Conservation (phyloP, 2,329 filamentous ascomycete genomes). For the Clarireedia homoeocarpa region DNA sequence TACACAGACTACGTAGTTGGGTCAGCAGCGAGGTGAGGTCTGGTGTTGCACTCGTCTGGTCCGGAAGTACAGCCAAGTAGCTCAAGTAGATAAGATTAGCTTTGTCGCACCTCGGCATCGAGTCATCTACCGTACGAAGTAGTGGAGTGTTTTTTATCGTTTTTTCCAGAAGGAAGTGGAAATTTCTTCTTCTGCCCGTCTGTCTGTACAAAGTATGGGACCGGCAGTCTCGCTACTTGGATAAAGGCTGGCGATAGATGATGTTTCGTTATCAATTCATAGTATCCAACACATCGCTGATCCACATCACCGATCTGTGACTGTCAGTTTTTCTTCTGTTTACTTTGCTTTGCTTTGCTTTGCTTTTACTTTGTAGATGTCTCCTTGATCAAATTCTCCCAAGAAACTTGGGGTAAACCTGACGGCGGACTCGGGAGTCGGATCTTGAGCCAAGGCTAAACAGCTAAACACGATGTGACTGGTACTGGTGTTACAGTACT, state of each 20-base stretch:
- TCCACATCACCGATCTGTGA: background rate
- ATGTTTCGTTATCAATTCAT: background rate
- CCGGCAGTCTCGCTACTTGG: background rate
- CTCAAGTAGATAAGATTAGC: background rate
- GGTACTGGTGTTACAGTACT: too few species aligned
- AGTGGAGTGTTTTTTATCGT: background rate
- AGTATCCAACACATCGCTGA: background rate
- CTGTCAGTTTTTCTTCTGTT: background rate
- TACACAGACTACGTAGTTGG: background rate
- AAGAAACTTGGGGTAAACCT: background rate
- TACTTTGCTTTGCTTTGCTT: background rate
- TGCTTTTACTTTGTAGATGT: background rate
- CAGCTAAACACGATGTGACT: too few species aligned
- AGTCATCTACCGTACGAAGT: too few species aligned
- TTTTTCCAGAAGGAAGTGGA: background rate
- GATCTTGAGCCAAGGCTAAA: too few species aligned
- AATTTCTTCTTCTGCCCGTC: background rate
- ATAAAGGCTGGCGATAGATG: background rate
- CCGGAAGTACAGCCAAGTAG: background rate
- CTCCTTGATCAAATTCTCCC: background rate
- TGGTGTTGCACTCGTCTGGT: too few species aligned
- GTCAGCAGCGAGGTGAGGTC: background rate
- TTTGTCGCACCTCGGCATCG: background rate
- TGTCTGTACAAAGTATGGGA: background rate
- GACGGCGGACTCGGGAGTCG: background rate